Evolutionary conservation across 1,139 yeast genomes (phyloP).

Genomic region (Hemisphaericaspora xylofermentans): DNA sequence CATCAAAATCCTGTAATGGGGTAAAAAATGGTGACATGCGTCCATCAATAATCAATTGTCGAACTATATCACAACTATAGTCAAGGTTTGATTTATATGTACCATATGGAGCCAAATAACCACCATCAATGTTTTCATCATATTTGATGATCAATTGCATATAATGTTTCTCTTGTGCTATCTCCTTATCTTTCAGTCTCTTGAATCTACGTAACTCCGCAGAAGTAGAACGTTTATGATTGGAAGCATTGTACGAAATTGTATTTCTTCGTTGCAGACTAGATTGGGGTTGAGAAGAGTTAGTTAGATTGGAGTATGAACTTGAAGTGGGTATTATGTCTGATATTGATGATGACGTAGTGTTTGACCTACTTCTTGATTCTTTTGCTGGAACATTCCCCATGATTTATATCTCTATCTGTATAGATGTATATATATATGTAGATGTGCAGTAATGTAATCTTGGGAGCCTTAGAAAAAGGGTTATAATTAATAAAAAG

Average conservation of each 20-base stretch:
- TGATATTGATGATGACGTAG: constrained; percentile 14
- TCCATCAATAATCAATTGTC: constrained; percentile 58
- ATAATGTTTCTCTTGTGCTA: constrained; percentile 52
- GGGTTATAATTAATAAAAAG: too few relatives aligned
- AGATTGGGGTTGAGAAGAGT: constrained; percentile 6
- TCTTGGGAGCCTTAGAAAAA: too few relatives aligned
- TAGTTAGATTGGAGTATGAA: constrained; percentile 7
- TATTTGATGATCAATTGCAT: constrained; percentile 55
- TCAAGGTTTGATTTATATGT: constrained; percentile 76
- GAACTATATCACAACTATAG: constrained; percentile 69
- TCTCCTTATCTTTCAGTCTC: constrained; percentile 52
- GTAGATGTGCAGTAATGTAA: too few relatives aligned
- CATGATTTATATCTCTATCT: constrained; percentile 29
- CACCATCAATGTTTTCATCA: constrained; percentile 73
- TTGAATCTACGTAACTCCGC: constrained; percentile 26
- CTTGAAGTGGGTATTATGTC: constrained; percentile 12
- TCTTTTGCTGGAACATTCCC: constrained; percentile 64
- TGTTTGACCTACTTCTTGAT: constrained; percentile 31
- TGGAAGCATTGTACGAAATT: constrained; percentile 7
- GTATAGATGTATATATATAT: too few relatives aligned
- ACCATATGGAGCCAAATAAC: constrained; percentile 83
- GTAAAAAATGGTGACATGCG: constrained; percentile 86
- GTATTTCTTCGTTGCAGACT: constrained; percentile 12
- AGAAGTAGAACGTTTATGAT: constrained; percentile 14
- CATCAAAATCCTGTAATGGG: constrained; percentile 80